phyloP scores from a whole-genome alignment of 2,329 filamentous ascomycete species.

The Fusarium concolor region DNA sequence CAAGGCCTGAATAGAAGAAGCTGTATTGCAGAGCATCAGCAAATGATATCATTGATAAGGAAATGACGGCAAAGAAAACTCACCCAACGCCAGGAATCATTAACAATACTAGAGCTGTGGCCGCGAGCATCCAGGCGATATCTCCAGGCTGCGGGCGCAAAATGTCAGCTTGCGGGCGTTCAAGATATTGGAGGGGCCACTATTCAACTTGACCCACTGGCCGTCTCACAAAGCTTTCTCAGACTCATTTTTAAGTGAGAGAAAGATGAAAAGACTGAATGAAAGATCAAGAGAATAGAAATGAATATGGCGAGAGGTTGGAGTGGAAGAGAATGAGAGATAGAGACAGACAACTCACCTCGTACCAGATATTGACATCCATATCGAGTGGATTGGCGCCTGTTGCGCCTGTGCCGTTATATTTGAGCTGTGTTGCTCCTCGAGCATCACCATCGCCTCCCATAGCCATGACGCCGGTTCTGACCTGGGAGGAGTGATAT shows the following conservation, averaged over 20 bases:
- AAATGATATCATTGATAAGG: slow-evolving; percentile 1
- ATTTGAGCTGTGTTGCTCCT: slow-evolving; percentile 59
- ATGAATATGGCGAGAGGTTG: background rate
- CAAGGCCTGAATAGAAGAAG: slow-evolving; percentile 94
- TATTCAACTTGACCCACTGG: slow-evolving; percentile 28
- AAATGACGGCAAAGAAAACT: slow-evolving; percentile 43
- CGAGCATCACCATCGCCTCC: slow-evolving; percentile 56
- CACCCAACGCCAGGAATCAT: slow-evolving; percentile 92
- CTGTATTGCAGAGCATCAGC: slow-evolving; percentile 46
- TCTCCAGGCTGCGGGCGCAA: slow-evolving; percentile 71
- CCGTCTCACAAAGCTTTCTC: slow-evolving; percentile 8
- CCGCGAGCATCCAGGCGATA: slow-evolving; percentile 85
- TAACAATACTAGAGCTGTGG: slow-evolving; percentile 85
- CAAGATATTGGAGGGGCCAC: slow-evolving; percentile 16
- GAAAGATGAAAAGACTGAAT: slow-evolving; percentile 8
- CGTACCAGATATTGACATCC: slow-evolving; percentile 83
- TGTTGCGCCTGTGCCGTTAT: slow-evolving; percentile 72
- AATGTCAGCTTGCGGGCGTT: slow-evolving; percentile 46
- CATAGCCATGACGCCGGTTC: slow-evolving; percentile 32
- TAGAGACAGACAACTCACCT: slow-evolving; percentile 60
- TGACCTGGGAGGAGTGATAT: slow-evolving; percentile 36
- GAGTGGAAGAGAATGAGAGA: slow-evolving; percentile 5
- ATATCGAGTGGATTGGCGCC: slow-evolving; percentile 76
- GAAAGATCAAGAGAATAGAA: slow-evolving; percentile 2
- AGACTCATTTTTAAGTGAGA: background rate